Evolutionary conservation across 192 early-diverging fungal genomes (phyloP).

Genomic region (Coemansia sp.): DNA sequence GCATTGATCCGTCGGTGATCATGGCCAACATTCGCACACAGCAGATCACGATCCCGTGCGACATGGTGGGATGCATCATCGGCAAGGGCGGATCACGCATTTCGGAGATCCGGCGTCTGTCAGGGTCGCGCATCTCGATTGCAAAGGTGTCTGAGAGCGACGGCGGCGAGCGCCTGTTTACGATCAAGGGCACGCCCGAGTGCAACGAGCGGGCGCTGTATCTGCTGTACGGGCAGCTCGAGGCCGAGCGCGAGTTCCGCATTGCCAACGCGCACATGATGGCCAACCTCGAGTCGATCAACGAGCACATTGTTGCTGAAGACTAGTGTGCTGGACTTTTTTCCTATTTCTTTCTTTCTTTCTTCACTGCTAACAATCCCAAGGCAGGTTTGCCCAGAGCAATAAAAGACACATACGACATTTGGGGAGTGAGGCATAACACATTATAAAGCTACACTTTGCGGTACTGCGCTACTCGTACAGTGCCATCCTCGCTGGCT

Average conservation of each 20-base stretch:
- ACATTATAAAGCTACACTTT: constrained; percentile 23
- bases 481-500: constrained; percentile 53
- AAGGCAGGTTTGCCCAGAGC: not conserved
- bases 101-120: constrained; percentile 76
- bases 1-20: constrained; percentile 37
- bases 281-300: constrained; percentile 52
- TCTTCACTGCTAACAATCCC: not conserved
- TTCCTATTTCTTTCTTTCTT: constrained; percentile 1
- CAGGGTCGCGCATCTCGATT: constrained; percentile 87
- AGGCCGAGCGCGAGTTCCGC: constrained; percentile 83
- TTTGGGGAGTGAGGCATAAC: too few relatives aligned
- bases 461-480: constrained; percentile 48
- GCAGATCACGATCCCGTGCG: constrained; percentile 89
- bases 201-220: constrained; percentile 88
- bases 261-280: constrained; percentile 53
- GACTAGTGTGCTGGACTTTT: constrained; percentile 14
- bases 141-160: constrained; percentile 79
- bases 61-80: constrained; percentile 97
- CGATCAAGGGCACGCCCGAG: constrained; percentile 85
- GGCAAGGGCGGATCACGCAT: constrained; percentile 87
- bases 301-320: constrained; percentile 46
- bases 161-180: constrained; percentile 84
- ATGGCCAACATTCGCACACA: constrained; percentile 70
- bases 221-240: constrained; percentile 86
- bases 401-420: not conserved